Conservation (phyloP, 176 grass and related monocot species). For the Aegilops bicornis region DNA sequence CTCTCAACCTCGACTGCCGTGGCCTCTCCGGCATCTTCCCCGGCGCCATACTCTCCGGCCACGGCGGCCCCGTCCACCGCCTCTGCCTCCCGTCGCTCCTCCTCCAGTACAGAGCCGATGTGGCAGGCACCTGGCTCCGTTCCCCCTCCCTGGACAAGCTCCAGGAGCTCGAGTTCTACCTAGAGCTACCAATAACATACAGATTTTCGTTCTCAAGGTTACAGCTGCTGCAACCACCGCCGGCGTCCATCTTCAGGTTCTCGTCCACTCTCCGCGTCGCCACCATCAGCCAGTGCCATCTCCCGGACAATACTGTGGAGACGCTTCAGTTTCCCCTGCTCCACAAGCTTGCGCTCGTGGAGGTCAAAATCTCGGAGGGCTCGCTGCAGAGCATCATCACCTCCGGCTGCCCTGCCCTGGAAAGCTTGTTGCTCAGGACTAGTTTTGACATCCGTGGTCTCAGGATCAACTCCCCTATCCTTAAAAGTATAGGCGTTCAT, state of each 20-base stretch:
- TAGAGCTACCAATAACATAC: background rate
- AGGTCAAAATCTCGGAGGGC: background rate
- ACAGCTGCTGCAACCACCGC: background rate
- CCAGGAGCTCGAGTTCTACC: constrained; percentile 2
- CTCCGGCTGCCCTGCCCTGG: background rate
- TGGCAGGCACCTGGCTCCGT: background rate
- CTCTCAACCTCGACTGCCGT: constrained; percentile 4
- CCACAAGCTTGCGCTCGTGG: background rate
- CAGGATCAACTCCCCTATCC: background rate
- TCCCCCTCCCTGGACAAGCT: background rate
- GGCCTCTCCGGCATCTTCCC: background rate
- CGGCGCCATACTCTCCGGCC: background rate
- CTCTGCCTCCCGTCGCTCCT: background rate
- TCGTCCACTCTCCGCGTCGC: background rate
- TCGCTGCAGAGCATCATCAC: background rate
- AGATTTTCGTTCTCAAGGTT: background rate
- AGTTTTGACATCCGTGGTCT: background rate
- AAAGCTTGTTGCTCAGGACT: background rate
- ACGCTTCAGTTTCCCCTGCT: background rate
- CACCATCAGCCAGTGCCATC: background rate
- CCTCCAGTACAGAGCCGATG: background rate
- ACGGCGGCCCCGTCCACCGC: background rate
- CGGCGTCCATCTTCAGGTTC: constrained; percentile 32
- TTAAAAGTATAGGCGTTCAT: background rate
- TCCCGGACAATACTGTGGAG: background rate